phyloP scores from a whole-genome alignment of 345 rosid species.

The Dimocarpus longan region DNA sequence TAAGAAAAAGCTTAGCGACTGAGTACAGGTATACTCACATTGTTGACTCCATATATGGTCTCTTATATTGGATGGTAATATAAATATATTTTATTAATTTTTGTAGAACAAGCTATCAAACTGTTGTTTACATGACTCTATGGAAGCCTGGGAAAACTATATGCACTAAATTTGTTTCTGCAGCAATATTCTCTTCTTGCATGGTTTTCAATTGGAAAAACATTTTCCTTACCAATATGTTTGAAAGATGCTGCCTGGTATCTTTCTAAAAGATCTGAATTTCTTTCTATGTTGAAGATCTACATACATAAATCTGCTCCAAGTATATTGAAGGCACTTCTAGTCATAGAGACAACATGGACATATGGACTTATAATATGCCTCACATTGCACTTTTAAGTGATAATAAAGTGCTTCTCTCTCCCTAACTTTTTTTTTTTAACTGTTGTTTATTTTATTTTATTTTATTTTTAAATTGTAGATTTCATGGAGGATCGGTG shows the following conservation, averaged over 20 bases:
- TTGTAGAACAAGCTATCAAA: not conserved
- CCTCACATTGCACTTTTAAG: too few relatives aligned
- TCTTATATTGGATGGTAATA: not conserved
- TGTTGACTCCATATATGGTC: not conserved
- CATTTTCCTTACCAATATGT: not conserved
- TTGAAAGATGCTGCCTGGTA: not conserved
- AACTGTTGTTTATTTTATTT: too few relatives aligned
- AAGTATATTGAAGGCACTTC: too few relatives aligned
- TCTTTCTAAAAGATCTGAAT: not conserved
- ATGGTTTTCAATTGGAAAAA: not conserved
- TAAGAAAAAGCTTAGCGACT: slow-evolving; percentile 91
- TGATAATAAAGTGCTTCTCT: too few relatives aligned
- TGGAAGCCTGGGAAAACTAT: not conserved
- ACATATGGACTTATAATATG: too few relatives aligned
- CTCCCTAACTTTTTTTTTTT: too few relatives aligned
- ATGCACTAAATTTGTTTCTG: not conserved
- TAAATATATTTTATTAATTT: not conserved
- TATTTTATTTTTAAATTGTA: too few relatives aligned
- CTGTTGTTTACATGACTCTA: not conserved
- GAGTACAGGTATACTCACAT: slow-evolving; percentile 71
- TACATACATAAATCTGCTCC: too few relatives aligned
- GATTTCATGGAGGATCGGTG: too few relatives aligned
- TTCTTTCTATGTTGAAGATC: too few relatives aligned
- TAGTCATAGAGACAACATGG: too few relatives aligned
- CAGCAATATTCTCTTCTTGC: not conserved